phyloP scores from a whole-genome alignment of 495 filamentous ascomycete genomes.

The Barbatosphaeria neglecta region DNA sequence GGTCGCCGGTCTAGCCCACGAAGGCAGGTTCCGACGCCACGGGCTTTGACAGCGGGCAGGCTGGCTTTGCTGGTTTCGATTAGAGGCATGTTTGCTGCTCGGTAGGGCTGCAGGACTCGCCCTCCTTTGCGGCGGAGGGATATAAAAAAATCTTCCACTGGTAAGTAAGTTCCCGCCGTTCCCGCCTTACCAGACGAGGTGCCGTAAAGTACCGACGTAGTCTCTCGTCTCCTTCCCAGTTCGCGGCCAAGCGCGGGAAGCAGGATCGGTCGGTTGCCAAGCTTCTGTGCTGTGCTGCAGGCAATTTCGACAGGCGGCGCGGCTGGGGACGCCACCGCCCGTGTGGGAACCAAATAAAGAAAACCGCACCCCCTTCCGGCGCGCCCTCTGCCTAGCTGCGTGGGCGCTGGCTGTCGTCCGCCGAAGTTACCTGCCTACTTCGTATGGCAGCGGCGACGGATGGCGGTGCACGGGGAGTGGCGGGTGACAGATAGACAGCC shows the following conservation, averaged over 20 bases:
- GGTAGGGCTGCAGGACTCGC: background rate
- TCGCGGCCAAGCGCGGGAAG: too few relatives aligned
- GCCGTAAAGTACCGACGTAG: too few relatives aligned
- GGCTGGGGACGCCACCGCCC: background rate
- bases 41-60: constrained; percentile 6
- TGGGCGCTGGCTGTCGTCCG: background rate
- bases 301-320: background rate
- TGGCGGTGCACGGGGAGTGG: background rate
- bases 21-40: constrained; percentile 6
- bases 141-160: too few relatives aligned
- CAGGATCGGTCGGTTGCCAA: too few relatives aligned
- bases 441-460: too few relatives aligned
- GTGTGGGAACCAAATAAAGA: background rate
- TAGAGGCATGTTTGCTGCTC: background rate
- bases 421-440: too few relatives aligned
- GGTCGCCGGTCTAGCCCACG: too few relatives aligned
- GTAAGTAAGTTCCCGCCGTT: too few relatives aligned
- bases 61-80: background rate
- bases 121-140: too few relatives aligned
- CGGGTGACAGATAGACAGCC: background rate
- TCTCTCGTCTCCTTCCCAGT: background rate
- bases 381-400: too few relatives aligned
- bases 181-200: too few relatives aligned
- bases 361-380: too few relatives aligned
- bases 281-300: background rate